Percentiles rank a stretch among this genome's conserved stretches.
Evolutionary conservation across 163 green algal species (phyloP).

Genomic region (Prototheca stagnorum): DNA sequence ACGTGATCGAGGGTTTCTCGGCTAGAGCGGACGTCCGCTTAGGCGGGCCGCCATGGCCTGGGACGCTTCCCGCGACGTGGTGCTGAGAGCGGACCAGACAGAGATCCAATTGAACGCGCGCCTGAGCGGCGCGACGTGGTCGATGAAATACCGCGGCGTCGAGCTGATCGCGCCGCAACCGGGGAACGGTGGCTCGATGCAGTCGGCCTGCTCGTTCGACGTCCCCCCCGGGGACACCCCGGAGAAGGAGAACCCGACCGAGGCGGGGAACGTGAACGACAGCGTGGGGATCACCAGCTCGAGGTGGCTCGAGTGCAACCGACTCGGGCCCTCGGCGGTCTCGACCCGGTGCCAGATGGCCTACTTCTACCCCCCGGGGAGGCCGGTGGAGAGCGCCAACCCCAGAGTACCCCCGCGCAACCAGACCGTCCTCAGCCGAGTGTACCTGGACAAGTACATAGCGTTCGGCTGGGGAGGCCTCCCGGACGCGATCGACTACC

Average conservation of each 20-base stretch:
- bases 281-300: background rate
- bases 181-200: background rate
- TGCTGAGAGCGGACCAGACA: background rate
- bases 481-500: background rate
- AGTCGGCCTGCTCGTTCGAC: constrained; percentile 1
- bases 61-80: background rate
- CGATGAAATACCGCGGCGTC: background rate
- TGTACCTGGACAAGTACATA: background rate
- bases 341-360: background rate
- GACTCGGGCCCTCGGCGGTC: background rate
- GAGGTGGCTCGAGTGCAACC: background rate
- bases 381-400: background rate
- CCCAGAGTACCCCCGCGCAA: background rate
- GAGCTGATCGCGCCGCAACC: background rate
- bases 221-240: background rate
- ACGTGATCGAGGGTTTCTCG: too few relatives aligned
- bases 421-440: background rate
- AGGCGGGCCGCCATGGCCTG: too few relatives aligned
- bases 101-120: background rate
- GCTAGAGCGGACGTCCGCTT: too few relatives aligned
- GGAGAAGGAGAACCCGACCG: constrained; percentile 1
- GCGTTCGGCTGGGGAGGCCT: background rate
- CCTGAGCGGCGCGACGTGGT: background rate
- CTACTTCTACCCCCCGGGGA: background rate
- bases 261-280: background rate